Evolutionary conservation across 1,284 basidiomycete genomes (phyloP), one percentile per base, ranked within the genome.

Genomic region (Gomphus bonarii): DNA sequence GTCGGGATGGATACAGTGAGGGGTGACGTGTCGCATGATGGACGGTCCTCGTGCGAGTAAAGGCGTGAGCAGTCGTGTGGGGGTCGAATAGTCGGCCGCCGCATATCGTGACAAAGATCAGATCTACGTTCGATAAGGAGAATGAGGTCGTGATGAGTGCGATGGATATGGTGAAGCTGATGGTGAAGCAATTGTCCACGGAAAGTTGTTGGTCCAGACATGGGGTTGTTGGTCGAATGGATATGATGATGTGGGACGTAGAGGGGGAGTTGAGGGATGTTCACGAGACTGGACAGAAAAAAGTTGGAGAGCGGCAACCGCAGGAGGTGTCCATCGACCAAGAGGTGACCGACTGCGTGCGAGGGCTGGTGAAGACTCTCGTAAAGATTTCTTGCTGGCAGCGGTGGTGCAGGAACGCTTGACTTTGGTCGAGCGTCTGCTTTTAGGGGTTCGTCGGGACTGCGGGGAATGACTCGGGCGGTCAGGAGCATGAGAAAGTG

Each of bases 81-180:
- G 47, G 48, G 49, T 42, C 55, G 55, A 57, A 43, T 57, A 57
- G 55, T 57, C 55, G 55, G 43, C 49, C 55, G 30, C 47, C 55
- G 47, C 16, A 57, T 50, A 48, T 55, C 47, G 54, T 55, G 55
- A 55, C 30, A 31, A 36, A 22, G 48, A 49, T 48, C 14, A 50
- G 25, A 50, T 50, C 35, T 48, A 57, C 16, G 55, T 11, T 33
- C 28, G 49, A 33, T 40, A 31, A 20, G 33, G 25, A 22, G 54
- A 44, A 25, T 43, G 43, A 7, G 43, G 18, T 55, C 30, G 49
- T 40, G 47, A 36, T 3, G 54, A 55, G 33, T 57, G 55, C 14
- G 48, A 38, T 28, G 55, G 46, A 33, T 57, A 57, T 28, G 55
- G 55, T 44, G 55, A 57, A 18, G 55, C 20, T 28, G 48, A 54